Conservation (phyloP, 2,329 filamentous ascomycete genomes). For the Nemania abortiva region DNA sequence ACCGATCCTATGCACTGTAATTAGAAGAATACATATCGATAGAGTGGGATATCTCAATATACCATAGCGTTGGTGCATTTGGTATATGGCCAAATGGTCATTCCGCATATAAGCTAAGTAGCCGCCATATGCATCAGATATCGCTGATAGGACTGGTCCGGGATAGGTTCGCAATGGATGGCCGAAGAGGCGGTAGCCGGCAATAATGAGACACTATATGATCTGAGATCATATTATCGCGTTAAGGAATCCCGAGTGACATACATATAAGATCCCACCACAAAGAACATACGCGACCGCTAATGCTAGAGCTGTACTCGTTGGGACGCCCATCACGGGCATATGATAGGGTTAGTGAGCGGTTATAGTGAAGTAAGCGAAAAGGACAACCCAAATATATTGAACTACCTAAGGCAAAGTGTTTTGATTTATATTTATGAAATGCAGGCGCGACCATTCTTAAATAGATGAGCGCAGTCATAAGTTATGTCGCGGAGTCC, state of each 20-base stretch:
- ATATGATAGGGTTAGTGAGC: too few species aligned
- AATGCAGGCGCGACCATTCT: too few species aligned
- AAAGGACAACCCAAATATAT: too few species aligned
- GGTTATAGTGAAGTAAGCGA: too few species aligned
- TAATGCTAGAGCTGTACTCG: neutral
- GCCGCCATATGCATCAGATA: conserved; percentile 11
- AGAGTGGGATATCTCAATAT: neutral
- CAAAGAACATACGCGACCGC: neutral
- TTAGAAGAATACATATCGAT: conserved; percentile 1
- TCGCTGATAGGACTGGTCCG: conserved; percentile 4
- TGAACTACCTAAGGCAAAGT: too few species aligned
- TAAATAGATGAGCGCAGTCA: too few species aligned
- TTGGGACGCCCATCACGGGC: too few species aligned
- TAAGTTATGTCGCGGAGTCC: too few species aligned
- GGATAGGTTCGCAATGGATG: conserved; percentile 3
- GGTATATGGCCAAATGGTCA: conserved; percentile 11
- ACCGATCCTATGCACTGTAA: conserved; percentile 9
- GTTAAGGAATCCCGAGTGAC: neutral
- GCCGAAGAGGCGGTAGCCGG: conserved; percentile 1
- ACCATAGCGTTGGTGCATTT: conserved; percentile 13
- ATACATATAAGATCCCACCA: conserved; percentile 3
- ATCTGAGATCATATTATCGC: neutral
- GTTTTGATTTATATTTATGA: too few species aligned
- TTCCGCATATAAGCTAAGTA: conserved; percentile 9
- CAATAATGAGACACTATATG: neutral